Conservation (phyloP, 805 yeast species). For the Monosporozyma servazzii region DNA sequence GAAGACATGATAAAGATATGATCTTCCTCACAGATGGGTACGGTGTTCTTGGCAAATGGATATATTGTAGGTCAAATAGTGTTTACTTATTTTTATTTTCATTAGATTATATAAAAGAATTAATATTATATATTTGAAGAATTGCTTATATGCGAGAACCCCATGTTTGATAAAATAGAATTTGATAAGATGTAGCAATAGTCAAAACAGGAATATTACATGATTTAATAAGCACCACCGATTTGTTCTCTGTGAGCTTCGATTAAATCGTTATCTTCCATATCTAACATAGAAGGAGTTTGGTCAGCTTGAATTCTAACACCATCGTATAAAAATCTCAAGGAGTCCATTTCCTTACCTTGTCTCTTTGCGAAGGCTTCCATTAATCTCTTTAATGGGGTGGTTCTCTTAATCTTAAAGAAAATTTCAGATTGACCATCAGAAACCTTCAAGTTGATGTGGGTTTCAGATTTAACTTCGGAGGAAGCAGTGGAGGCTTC, state of each 20-base stretch:
- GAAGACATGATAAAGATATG: no score
- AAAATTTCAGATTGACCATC: slow-evolving; percentile 91
- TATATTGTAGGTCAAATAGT: neutral
- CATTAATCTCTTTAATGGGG: slow-evolving; percentile 89
- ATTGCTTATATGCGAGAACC: neutral
- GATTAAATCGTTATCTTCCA: slow-evolving; percentile 92
- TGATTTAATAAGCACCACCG: slow-evolving; percentile 36
- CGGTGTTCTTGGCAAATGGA: no score
- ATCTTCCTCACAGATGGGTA: no score
- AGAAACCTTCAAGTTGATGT: slow-evolving; percentile 86
- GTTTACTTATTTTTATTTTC: neutral
- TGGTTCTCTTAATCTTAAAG: slow-evolving; percentile 87
- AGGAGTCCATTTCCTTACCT: slow-evolving; percentile 73
- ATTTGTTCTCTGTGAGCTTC: slow-evolving; percentile 97
- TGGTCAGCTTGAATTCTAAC: slow-evolving; percentile 78
- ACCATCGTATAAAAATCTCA: slow-evolving; percentile 90
- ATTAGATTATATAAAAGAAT: neutral
- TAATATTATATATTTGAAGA: neutral
- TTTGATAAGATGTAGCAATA: neutral
- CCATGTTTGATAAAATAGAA: neutral
- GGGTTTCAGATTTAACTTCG: slow-evolving; percentile 61
- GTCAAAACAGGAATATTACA: neutral
- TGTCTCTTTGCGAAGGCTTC: slow-evolving; percentile 98
- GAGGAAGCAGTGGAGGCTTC: slow-evolving; percentile 28
- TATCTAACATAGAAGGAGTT: slow-evolving; percentile 86